Evolutionary conservation across 23 red algal genomes (phyloP), one percentile per base, ranked within the genome.

Genomic region (Gracilaria domingensis): DNA sequence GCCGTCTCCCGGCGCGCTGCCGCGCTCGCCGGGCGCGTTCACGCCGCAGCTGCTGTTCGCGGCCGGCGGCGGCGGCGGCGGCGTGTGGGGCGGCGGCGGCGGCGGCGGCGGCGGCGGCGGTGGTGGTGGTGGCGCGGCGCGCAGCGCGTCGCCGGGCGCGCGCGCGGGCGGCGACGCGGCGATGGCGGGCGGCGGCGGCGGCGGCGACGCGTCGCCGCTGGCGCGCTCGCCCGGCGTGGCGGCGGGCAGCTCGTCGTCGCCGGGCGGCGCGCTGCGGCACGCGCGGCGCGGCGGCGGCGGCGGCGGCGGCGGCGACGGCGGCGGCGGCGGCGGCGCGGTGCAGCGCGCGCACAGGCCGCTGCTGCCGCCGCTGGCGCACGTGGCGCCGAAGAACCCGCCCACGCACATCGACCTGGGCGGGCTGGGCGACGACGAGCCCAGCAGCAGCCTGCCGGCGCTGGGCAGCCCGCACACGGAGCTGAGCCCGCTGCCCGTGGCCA

Each of bases 351-450:
- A 21, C 12, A 74, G 54, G 49, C 83, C 83, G 24, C 83, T 65
- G 45, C 59, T 90, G 25, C 73, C 86, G 25, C 86, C 70, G 54
- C 50, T 90, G 49, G 25, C 86, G 37, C 54, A 81, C 62, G 86
- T 81, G 30, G 72, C 57, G 45, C 73, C 72, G 3, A 71, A 65
- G 45, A 80, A 79, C 56, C 86, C 86, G 33, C 86, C 86, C 3
- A 80, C 86, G 23, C 86, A 90, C 71, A 90, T 90, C 36, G 86
- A 90, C 47, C 86, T 90, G 24, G 73, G 73, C 24, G 72, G 29
- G 53, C 73, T 90, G 33, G 55, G 34, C 34, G 86, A 80, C 2
- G 86, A 80, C 28, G 72, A 90, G 45, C 29, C 56, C 36, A 87
- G 69, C 67, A 73, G 83, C 49, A 73, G 83, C 34, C 64, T 87